Percentiles rank a stretch among this genome's conserved stretches.
These are phyloP conservation scores for Venturiaceae sp. DNA, from an alignment of 2,329 filamentous ascomycete genomes.

Conservation along the genomic window DNA sequence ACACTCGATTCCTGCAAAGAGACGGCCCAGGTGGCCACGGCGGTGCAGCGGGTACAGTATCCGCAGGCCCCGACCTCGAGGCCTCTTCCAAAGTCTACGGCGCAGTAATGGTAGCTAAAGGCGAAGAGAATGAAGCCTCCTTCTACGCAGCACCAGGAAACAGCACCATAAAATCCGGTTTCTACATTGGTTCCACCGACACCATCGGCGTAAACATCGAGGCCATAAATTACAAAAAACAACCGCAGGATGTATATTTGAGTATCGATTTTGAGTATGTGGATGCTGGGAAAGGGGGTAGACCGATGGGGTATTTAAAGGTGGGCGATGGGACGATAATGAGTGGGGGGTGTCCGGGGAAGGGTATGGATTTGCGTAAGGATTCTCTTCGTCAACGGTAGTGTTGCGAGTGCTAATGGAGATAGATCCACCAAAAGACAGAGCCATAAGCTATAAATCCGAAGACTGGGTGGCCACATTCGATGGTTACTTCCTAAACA, in stretches of 20 bases:
- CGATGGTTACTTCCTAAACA: conserved; percentile 1
- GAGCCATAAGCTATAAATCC: conserved; percentile 3
- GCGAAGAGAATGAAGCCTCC: neutral
- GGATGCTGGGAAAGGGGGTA: neutral
- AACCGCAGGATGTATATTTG: neutral
- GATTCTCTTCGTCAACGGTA: no score
- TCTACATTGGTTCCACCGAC: conserved; percentile 1
- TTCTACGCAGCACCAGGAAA: conserved; percentile 1
- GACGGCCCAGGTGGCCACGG: neutral
- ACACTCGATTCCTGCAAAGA: no score
- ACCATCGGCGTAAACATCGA: neutral
- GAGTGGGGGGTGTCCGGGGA: no score
- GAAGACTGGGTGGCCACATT: neutral
- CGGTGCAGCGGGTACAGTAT: neutral
- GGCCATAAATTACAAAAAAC: neutral
- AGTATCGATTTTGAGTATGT: conserved; percentile 2
- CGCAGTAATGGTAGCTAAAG: no score
- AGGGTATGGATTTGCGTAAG: no score
- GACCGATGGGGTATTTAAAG: neutral
- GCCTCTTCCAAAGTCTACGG: neutral
- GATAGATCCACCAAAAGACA: conserved; percentile 5
- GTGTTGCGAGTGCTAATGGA: no score
- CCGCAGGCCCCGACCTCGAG: neutral
- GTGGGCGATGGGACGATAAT: neutral
- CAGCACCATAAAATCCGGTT: neutral